These are phyloP conservation scores for Sesbania bispinosa DNA, from an alignment of 306 rosid genomes.

Conservation along the genomic window DNA sequence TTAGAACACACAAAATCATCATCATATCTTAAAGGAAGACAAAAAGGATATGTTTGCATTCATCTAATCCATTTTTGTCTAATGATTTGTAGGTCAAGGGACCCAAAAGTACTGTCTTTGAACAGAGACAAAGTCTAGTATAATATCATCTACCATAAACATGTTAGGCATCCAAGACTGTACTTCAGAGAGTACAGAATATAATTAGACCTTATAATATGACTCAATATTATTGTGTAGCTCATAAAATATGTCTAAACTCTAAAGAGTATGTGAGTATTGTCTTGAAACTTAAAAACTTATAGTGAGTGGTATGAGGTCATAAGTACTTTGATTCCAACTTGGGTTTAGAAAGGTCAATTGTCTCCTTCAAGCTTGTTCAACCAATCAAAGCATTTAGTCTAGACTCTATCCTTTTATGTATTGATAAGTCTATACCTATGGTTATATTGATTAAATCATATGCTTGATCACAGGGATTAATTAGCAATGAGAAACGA, in stretches of 20 bases:
- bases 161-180: not conserved
- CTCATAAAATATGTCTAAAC: not conserved
- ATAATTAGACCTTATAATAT: constrained; percentile 11
- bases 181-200: constrained; percentile 11
- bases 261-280: not conserved
- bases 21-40: constrained; percentile 35
- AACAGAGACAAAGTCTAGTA: constrained; percentile 10
- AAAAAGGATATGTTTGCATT: constrained; percentile 24
- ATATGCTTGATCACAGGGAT: constrained; percentile 44
- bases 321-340: not conserved
- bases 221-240: not conserved
- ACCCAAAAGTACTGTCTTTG: constrained; percentile 11
- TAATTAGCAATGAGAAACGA: constrained; percentile 65
- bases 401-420: not conserved
- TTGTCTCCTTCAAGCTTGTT: constrained; percentile 1
- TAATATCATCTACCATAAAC: constrained; percentile 6
- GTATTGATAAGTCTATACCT: not conserved
- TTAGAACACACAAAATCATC: constrained; percentile 40
- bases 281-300: not conserved
- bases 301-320: not conserved
- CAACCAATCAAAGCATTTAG: constrained; percentile 1
- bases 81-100: constrained; percentile 25
- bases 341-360: not conserved
- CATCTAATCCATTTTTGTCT: constrained; percentile 30
- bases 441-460: not conserved